Evolutionary conservation across 441 rosid species (phyloP), one percentile per base, ranked within the genome.

Genomic region (Arabidopsis lyrata): DNA sequence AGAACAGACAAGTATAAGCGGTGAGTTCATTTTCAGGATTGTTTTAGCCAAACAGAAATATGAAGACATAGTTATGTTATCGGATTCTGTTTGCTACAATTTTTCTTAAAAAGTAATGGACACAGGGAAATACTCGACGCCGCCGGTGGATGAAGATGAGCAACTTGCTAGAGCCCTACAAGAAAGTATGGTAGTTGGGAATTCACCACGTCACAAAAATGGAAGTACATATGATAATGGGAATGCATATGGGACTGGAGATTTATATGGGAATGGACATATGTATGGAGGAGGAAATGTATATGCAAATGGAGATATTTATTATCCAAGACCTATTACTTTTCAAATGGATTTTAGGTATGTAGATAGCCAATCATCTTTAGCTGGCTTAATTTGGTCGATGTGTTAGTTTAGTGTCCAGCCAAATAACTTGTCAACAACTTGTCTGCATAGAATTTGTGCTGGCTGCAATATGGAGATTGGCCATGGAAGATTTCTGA

Each of bases 391-490:
- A 31, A 12, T 63, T 70, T 65, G 15, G 36, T 59, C 3, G 31
- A 41, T 32, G 5, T 53, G 44, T 63, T 36, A 70, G 39, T 69
- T 35, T 36, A 29, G 8, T n/a, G 24, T 42, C 45, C 60, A 27
- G 31, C 29, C 29, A 54, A 5, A 10, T 57, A 65, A 36, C 47
- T 60, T 32, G 13, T 42, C 48, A 65, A 66, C 20, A 38, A 76
- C 24, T 63, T 58, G 68, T 36, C 73, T 80, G 63, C 63, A 50
- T 78, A 89, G 95, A 86, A 83, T 85, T 53, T 89, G 95, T 81
- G 87, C 90, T 80, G 94, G 94, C 58, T 89, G 94, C 82, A 82
- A 82, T 53, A 81, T 77, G 75, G 94, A 87, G 78, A 89, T 89
- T 75, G 94, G 88, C 60, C 90, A 82, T 42, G 94, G 94, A 71